phyloP scores from a whole-genome alignment of 2,329 filamentous ascomycete species.

The Colletotrichum kahawae region DNA sequence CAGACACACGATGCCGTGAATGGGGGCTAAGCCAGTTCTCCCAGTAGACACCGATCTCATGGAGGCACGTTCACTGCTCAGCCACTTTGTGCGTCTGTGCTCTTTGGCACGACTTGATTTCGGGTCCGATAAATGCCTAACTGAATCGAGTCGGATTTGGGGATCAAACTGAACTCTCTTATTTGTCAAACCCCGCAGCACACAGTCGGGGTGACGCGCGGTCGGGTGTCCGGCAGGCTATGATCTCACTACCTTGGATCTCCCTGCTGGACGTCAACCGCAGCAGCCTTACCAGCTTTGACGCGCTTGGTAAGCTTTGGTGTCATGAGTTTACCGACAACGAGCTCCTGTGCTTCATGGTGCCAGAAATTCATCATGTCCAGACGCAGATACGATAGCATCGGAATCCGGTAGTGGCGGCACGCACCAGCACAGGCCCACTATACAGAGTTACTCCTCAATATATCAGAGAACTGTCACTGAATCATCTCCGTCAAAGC shows the following conservation, averaged over 20 bases:
- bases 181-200: neutral
- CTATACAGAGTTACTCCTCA: neutral
- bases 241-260: neutral
- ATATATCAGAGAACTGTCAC: neutral
- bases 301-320: too few relatives aligned
- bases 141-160: neutral
- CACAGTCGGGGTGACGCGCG: neutral
- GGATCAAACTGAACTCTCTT: neutral
- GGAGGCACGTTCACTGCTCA: neutral
- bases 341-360: neutral
- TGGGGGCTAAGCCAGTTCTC: neutral
- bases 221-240: neutral
- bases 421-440: neutral
- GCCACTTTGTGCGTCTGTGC: neutral
- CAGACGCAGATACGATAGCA: neutral
- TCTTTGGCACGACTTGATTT: neutral
- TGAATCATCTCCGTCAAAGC: neutral
- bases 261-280: neutral
- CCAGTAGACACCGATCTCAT: neutral
- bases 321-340: neutral
- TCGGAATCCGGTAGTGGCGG: neutral
- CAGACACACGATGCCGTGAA: neutral
- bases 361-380: neutral
- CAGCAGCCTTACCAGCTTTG: neutral
- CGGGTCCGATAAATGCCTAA: neutral